Evolutionary conservation across 495 filamentous ascomycete genomes (phyloP), one percentile per base, ranked within the genome.

Genomic region (Xylaria longipes): DNA sequence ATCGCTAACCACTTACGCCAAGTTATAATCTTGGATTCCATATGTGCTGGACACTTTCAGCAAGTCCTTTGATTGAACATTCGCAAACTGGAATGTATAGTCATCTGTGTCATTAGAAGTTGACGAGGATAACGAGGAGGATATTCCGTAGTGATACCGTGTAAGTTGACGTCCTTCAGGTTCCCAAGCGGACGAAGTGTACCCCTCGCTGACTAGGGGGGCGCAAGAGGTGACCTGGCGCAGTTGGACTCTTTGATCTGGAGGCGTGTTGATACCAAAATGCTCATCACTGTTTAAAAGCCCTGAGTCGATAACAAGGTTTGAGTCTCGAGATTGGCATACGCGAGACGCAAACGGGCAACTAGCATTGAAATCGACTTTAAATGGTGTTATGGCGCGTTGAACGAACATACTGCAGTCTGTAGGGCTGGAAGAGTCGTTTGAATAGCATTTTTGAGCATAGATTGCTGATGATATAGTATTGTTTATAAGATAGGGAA

Each of bases 381-480:
- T 4, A 3, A 9, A 2, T 2, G 25, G 5, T 20, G 9, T 9
- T 5, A 22, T 50, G n/a, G n/a, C n/a, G 7, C 15, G 20, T 45
- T 33, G 14, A 6, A 46, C 41, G 33, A 33, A 65, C 1, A 1
- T 6, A 6, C 39, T 15, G 27, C 41, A 65, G 17, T 46, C 15
- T 5, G 14, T 3, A 15, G 3, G 9, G 14, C 25, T n/a, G 1
- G 27, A 8, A 2, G 2, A 5, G 41, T 65, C 7, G 3, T 17
- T 17, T 6, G n/a, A 31, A 43, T 65, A 46, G 41, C 60, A 63
- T 31, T 43, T 15, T 37, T 63, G 60, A 7, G 60, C 60, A n/a
- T 63, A 63, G 1, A n/a, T 63, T 6, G 60, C 60, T 5, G 60
- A 15, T 3, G 27, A 2, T 0, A 25, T 29, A 0, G 11, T 45